Conservation (phyloP, 2,329 filamentous ascomycete genomes). For the Fusarium sp. region DNA sequence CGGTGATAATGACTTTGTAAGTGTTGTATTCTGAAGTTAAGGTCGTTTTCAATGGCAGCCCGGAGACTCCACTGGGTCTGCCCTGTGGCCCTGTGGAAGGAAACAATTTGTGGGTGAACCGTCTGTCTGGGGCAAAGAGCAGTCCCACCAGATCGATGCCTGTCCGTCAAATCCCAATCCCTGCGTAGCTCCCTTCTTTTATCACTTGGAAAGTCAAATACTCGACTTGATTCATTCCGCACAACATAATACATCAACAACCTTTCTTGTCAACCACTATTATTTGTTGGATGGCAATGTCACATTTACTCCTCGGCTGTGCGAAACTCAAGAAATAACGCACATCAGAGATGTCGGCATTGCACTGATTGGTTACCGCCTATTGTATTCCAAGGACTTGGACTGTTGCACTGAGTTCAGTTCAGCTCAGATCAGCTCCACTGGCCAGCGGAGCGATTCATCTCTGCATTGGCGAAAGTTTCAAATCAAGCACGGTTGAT, state of each 20-base stretch:
- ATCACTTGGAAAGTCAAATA: background rate
- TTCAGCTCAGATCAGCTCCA: conserved; percentile 11
- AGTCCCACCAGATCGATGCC: conserved; percentile 27
- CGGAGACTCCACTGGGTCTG: conserved; percentile 10
- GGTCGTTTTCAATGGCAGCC: background rate
- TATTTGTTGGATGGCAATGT: conserved; percentile 5
- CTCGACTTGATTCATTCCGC: conserved; percentile 13
- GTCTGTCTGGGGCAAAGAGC: conserved; percentile 12
- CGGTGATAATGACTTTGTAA: background rate
- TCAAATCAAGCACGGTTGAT: conserved; percentile 26
- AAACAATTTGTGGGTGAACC: conserved; percentile 39
- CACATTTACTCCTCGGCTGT: conserved; percentile 3
- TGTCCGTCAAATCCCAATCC: conserved; percentile 11
- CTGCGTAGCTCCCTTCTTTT: conserved; percentile 13
- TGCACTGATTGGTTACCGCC: conserved; percentile 20
- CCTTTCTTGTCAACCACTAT: background rate
- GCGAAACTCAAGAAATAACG: background rate
- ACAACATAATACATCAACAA: conserved; percentile 10
- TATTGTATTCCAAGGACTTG: conserved; percentile 4
- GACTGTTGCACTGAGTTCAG: conserved; percentile 13
- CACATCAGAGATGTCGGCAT: conserved; percentile 16
- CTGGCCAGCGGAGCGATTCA: background rate
- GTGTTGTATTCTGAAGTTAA: background rate
- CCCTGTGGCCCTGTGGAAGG: conserved; percentile 4
- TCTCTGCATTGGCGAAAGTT: conserved; percentile 12